These are phyloP conservation scores for Anisodus tanguticus DNA, from an alignment of 257 asterid species.

Conservation along the genomic window DNA sequence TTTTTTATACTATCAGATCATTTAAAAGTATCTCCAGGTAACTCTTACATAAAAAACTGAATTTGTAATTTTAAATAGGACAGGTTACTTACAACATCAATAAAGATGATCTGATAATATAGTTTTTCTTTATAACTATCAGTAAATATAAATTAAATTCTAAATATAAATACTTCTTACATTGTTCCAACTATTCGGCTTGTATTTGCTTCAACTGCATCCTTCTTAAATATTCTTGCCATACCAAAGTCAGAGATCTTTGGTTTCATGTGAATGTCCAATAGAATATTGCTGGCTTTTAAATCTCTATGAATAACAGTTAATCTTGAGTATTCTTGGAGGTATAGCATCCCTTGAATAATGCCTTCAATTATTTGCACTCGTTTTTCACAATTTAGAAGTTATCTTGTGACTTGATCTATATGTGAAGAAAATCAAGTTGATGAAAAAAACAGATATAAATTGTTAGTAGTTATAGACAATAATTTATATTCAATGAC, in stretches of 20 bases:
- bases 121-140: no score
- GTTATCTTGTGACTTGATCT: no score
- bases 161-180: neutral
- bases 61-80: no score
- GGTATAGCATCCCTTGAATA: neutral
- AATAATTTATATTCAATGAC: neutral
- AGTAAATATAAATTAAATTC: no score
- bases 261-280: neutral
- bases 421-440: neutral
- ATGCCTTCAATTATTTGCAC: neutral
- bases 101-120: no score
- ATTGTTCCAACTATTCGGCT: neutral
- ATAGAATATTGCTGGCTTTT: constrained; percentile 15
- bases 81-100: no score
- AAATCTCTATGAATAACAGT: neutral
- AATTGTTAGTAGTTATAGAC: neutral
- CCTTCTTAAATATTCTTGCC: constrained; percentile 17
- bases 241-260: constrained; percentile 16
- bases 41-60: no score
- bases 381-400: no score
- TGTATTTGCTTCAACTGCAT: constrained; percentile 12
- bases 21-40: no score
- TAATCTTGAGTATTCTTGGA: constrained; percentile 21
- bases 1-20: no score
- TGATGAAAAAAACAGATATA: neutral